Percentiles rank a stretch among this genome's conserved stretches.
These are phyloP conservation scores for Platismatia glauca DNA, from an alignment of 495 filamentous ascomycete genomes.

Conservation along the genomic window DNA sequence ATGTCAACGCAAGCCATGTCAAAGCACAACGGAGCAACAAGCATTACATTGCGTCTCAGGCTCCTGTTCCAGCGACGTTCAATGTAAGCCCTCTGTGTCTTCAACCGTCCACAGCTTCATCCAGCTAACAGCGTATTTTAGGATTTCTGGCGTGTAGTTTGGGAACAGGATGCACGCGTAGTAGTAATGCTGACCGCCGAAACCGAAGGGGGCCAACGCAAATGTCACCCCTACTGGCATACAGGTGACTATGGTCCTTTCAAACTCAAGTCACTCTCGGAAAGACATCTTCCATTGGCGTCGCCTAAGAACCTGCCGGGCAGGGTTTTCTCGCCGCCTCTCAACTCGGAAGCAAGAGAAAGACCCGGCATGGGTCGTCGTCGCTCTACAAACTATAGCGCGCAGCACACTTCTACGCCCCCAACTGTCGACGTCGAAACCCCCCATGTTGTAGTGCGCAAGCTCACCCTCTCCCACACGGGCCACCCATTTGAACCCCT, in stretches of 20 bases:
- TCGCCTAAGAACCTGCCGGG: slow-evolving; percentile 27
- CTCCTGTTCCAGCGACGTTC: slow-evolving; percentile 86
- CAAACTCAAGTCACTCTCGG: slow-evolving; percentile 65
- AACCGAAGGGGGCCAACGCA: slow-evolving; percentile 84
- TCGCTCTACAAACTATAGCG: slow-evolving; percentile 21
- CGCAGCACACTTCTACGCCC: slow-evolving; percentile 15
- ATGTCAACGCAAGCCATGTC: slow-evolving; percentile 89
- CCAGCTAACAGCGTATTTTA: slow-evolving; percentile 28
- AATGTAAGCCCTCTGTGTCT: slow-evolving; percentile 48
- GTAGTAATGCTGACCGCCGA: slow-evolving; percentile 97
- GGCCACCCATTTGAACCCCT: slow-evolving; percentile 73
- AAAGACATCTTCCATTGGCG: slow-evolving; percentile 70
- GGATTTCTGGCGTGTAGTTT: slow-evolving; percentile 97
- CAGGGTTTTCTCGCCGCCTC: slow-evolving; percentile 14
- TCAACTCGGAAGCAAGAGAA: neutral
- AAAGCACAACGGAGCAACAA: slow-evolving; percentile 70
- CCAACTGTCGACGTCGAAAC: slow-evolving; percentile 39
- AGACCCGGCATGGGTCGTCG: slow-evolving; percentile 19
- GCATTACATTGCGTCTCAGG: slow-evolving; percentile 91
- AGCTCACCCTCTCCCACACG: slow-evolving; percentile 74
- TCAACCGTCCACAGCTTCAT: slow-evolving; percentile 2
- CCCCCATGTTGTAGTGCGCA: slow-evolving; percentile 74
- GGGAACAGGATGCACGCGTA: slow-evolving; percentile 92
- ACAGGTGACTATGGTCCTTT: slow-evolving; percentile 72
- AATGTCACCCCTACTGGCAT: slow-evolving; percentile 90